Evolutionary conservation across 768 basidiomycete genomes (phyloP).

Genomic region (Phaffia australis): DNA sequence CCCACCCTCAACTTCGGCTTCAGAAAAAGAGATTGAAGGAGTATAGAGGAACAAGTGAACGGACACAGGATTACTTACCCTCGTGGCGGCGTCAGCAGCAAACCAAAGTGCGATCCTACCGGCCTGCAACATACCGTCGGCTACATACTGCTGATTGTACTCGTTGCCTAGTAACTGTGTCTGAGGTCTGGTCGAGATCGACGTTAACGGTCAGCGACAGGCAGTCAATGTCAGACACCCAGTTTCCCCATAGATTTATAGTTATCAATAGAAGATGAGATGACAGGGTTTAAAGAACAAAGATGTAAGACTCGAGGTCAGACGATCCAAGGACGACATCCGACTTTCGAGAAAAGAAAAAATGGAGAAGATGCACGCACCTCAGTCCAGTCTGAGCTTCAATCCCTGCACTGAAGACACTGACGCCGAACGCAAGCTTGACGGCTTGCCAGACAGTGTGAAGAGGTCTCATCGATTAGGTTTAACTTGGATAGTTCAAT

Average conservation of each 20-base stretch:
- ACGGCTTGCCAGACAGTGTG: conserved; percentile 14
- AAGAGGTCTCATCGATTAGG: not conserved
- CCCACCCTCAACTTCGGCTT: too few relatives aligned
- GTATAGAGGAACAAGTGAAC: too few relatives aligned
- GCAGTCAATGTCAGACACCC: not conserved
- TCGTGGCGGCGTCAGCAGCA: conserved; percentile 3
- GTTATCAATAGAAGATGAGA: not conserved
- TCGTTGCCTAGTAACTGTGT: conserved; percentile 18
- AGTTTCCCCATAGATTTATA: not conserved
- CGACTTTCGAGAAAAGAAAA: too few relatives aligned
- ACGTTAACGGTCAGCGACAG: not conserved
- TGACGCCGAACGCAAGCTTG: conserved; percentile 8
- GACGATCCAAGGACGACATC: too few relatives aligned
- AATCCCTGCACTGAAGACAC: conserved; percentile 8
- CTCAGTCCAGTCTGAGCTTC: conserved; percentile 21
- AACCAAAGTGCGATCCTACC: conserved; percentile 9
- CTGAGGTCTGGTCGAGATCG: conserved; percentile 2
- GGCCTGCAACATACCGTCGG: conserved; percentile 11
- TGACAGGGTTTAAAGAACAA: not conserved
- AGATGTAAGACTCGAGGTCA: not conserved
- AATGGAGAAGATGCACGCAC: not conserved
- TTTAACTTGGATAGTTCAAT: too few relatives aligned
- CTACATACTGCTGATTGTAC: conserved; percentile 10
- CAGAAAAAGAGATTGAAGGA: too few relatives aligned
- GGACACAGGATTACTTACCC: too few relatives aligned